These are phyloP conservation scores for Moricandia moricandioides DNA, from an alignment of 345 rosid genomes.

Conservation along the genomic window DNA sequence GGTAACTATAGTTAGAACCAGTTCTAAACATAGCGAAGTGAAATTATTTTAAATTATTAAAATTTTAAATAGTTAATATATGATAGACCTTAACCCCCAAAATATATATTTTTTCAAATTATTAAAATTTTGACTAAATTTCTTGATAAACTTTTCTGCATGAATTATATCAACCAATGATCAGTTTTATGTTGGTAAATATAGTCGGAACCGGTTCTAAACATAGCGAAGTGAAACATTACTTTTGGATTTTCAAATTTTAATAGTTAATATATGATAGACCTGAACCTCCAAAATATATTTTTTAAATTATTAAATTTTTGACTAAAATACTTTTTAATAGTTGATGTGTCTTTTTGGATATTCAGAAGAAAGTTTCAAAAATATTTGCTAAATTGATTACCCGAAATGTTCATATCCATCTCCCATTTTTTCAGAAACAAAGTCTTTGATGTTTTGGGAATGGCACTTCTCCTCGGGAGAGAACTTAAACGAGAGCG, in stretches of 20 bases:
- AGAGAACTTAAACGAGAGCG: slow-evolving; percentile 61
- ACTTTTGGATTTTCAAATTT: background rate
- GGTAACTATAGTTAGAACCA: background rate
- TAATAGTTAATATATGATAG: background rate
- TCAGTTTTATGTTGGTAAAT: too few relatives aligned
- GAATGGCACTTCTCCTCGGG: slow-evolving; percentile 33
- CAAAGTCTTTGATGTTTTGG: slow-evolving; percentile 47
- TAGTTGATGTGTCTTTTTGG: background rate
- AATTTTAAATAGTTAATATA: background rate
- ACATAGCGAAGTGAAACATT: background rate
- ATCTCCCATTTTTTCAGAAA: slow-evolving; percentile 53
- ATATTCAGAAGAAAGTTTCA: slow-evolving; percentile 1
- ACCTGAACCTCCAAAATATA: background rate
- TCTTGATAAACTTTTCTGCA: too few relatives aligned
- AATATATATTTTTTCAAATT: background rate
- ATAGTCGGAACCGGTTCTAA: background rate
- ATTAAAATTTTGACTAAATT: background rate
- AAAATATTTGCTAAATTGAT: background rate
- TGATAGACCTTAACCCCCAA: background rate
- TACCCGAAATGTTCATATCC: slow-evolving; percentile 68
- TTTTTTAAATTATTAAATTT: background rate
- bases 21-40: background rate
- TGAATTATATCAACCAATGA: too few relatives aligned
- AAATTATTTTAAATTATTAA: background rate
- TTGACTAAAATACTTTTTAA: background rate